Base-by-base conservation (phyloP, 2,329 filamentous ascomycete species). In the Stenocarpella maydis region DNA sequence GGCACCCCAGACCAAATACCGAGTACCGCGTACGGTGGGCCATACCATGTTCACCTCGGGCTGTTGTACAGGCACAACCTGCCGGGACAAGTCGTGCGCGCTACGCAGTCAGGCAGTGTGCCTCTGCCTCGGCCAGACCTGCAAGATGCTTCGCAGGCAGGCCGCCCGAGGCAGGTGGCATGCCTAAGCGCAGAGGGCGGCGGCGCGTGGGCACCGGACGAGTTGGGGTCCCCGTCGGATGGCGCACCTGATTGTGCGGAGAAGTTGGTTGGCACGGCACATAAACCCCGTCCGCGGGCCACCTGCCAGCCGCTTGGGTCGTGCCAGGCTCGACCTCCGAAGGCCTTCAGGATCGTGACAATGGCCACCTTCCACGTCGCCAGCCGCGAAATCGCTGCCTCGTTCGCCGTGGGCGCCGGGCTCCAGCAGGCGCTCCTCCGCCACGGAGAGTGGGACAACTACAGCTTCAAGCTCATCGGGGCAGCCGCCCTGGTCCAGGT, bases 401-500 rank as follows among this genome's bases (percentile, higher is more conserved):
- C 49, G 21, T 58, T 68, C 65, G 69, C 65, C 17, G 58, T 53
- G 8, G 63, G 69, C 12, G 43, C 49, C 26, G 53, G 39, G 6
- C 50, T 67, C 43, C 69, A 67, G 26, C 69, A 52, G 52, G 15
- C 50, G 17, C 14, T 53, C 21, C 58, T 60, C 43, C 69, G 65
- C 14, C 45, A 64, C 26, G 69, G 65, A 24, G 60, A 68, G 4
- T 65, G 69, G 65, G 65, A 71, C 14, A 61, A 63, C 15, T 63
- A 71, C 34, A 65, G 65, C 39, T 54, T 54, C 65, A 70, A 47
- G 43, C 49, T 70, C 41, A 66, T 70, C 65, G 55, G 58, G n/a
- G 50, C 15, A n/a, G 65, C 17, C 19, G 65, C 52, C 24, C n/a
- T 28, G 21, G 43, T 60, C 10, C 28, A 68, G 34, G n/a, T 37